These are phyloP conservation scores for Uncinocarpus reesii DNA, from an alignment of 2,329 filamentous ascomycete species.

Conservation along the genomic window DNA sequence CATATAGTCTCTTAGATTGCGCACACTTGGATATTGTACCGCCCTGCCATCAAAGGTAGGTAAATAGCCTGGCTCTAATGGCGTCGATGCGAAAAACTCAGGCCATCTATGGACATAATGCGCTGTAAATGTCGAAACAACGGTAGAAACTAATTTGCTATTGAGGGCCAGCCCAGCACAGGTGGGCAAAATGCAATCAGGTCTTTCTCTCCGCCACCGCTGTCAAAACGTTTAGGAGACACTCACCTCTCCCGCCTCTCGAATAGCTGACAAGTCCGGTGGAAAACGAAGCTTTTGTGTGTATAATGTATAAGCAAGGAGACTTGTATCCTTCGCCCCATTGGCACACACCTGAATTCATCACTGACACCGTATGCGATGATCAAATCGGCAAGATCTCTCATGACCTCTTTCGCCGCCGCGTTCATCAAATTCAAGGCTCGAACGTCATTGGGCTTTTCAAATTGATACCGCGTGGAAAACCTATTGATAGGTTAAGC, in stretches of 20 bases:
- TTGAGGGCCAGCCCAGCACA: background rate
- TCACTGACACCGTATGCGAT: slow-evolving; percentile 91
- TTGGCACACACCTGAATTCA: slow-evolving; percentile 53
- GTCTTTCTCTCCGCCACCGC: background rate
- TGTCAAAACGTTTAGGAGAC: background rate
- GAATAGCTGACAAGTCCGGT: slow-evolving; percentile 71
- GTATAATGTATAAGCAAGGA: background rate
- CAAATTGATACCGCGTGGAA: slow-evolving; percentile 70
- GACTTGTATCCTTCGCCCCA: background rate
- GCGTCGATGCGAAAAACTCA: slow-evolving; percentile 59
- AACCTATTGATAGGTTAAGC: slow-evolving; percentile 46
- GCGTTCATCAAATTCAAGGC: slow-evolving; percentile 91
- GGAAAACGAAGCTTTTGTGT: slow-evolving; percentile 69
- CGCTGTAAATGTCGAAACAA: slow-evolving; percentile 86
- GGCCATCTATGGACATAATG: slow-evolving; percentile 80
- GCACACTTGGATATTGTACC: slow-evolving; percentile 73
- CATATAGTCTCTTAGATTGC: slow-evolving; percentile 85
- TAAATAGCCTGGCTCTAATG: slow-evolving; percentile 56
- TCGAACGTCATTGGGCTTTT: slow-evolving; percentile 83
- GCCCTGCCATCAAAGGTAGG: slow-evolving; percentile 90
- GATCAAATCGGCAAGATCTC: slow-evolving; percentile 71
- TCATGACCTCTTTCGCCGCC: slow-evolving; percentile 74
- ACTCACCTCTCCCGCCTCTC: slow-evolving; percentile 67
- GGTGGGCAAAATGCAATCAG: background rate
- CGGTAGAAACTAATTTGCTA: slow-evolving; percentile 81